Base-by-base conservation (phyloP, 208 protist species). In the Trypanosoma melophagium region DNA sequence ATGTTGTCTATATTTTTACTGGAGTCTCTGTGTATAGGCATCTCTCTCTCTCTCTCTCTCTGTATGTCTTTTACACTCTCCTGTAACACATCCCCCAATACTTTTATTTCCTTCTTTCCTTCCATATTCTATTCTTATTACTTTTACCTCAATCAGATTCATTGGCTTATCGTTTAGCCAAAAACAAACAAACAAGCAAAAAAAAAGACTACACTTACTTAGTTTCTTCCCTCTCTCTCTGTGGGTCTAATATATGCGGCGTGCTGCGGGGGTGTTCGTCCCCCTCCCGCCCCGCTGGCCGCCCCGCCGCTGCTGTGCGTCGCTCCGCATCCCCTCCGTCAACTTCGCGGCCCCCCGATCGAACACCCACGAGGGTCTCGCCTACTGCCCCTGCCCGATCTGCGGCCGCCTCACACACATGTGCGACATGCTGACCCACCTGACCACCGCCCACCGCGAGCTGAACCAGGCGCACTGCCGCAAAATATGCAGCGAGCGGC, bases 361-460 rank as follows among this genome's bases (percentile, higher is more conserved):
- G 1, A 55, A 80, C 52, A 86, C 86, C 10, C 84, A 89, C 66
- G 83, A 88, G 60, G 79, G 71, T 13, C 68, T 96, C 7, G 82
- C 81, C 56, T 90, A 87, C 63, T 76, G 74, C 12, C 69, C 65
- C 7, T 96, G 90, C 57, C 88, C 88, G 4, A 49, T 88, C 60
- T 96, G 87, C 50, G 63, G 76, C 24, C 55, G 28, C 5, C 38
- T 62, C 7, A 60, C 74, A 7, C 85, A 96, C 69, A 76, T 91
- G 72, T 61, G 65, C 25, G 80, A 90, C 45, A 88, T 92, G 84
- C 69, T 89, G 13, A 67, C 69, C 17, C 91, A 96, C 73, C 81
- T 96, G 31, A 85, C 74, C 22, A 71, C 56, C 10, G 66, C 74
- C 28, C 87, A 94, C 74, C 55, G 60, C 31, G 78, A 89, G 21